Evolutionary conservation across 176 grass and related monocot species (phyloP).

Genomic region (Saccharum officinarum): DNA sequence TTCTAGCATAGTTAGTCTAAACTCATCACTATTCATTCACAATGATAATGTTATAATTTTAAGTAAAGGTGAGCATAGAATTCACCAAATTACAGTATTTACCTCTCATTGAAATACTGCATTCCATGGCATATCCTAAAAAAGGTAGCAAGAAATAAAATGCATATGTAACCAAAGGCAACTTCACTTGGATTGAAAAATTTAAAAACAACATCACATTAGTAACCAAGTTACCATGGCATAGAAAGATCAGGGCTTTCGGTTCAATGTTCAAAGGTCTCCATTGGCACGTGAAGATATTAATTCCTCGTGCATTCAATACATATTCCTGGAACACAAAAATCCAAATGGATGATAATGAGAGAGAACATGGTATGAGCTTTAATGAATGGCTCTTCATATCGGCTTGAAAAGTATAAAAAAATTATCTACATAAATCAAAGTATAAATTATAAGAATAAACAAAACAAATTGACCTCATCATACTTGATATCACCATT

Average conservation of each 20-base stretch:
- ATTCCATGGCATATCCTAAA: constrained; percentile 80
- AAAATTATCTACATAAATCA: background rate
- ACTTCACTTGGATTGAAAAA: background rate
- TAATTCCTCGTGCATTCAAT: constrained; percentile 46
- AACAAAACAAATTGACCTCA: constrained; percentile 44
- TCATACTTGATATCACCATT: constrained; percentile 47
- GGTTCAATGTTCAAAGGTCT: constrained; percentile 40
- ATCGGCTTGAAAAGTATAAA: background rate
- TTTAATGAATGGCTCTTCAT: background rate
- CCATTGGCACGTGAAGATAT: constrained; percentile 71
- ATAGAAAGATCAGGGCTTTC: constrained; percentile 76
- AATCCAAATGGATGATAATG: background rate
- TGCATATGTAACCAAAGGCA: background rate
- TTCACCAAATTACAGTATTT: background rate
- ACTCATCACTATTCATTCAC: background rate
- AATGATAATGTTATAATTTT: background rate
- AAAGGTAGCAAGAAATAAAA: background rate
- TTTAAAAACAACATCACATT: background rate
- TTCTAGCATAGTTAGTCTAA: background rate
- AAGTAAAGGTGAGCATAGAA: background rate
- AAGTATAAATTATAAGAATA: background rate
- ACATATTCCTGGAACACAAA: constrained; percentile 49
- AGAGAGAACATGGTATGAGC: background rate
- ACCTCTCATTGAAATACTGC: constrained; percentile 89
- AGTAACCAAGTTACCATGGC: constrained; percentile 49